phyloP scores from a whole-genome alignment of 805 yeast species.

The Pichia exigua region DNA sequence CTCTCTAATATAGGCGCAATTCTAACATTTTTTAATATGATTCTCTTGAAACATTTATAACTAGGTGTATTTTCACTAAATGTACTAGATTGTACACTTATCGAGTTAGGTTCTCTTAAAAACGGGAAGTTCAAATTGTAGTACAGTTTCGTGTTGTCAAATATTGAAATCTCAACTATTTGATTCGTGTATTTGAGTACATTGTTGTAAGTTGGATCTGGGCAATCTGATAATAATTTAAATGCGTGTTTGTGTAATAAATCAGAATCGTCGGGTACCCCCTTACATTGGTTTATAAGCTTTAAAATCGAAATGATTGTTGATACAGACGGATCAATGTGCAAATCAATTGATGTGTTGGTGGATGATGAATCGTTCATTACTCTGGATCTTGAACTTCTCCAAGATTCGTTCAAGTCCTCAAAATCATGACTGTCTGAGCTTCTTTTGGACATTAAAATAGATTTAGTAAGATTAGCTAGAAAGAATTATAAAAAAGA shows the following conservation, averaged over 20 bases:
- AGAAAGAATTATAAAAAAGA: not conserved
- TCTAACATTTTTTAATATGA: constrained; percentile 9
- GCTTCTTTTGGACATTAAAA: constrained; percentile 1
- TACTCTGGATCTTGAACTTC: not conserved
- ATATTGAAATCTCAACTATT: constrained; percentile 11
- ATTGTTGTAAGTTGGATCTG: not conserved
- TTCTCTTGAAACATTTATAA: constrained; percentile 10
- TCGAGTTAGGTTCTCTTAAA: constrained; percentile 13
- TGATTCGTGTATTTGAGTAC: constrained; percentile 11
- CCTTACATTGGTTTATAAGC: not conserved
- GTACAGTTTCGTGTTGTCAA: not conserved
- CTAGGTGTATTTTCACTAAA: constrained; percentile 5
- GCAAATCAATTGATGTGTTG: not conserved
- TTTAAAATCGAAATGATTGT: not conserved
- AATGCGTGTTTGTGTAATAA: not conserved
- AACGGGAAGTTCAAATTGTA: constrained; percentile 12
- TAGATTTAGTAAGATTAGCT: not conserved
- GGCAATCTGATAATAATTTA: not conserved
- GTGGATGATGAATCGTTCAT: not conserved
- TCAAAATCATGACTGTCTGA: not conserved
- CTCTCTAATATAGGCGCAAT: not conserved
- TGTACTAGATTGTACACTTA: constrained; percentile 4
- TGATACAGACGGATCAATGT: not conserved
- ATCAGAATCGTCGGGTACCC: not conserved
- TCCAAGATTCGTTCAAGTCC: not conserved